A percentile compares a stretch with the other conserved stretches of the same genome.
Evolutionary conservation across 352 stramenopile species (phyloP).

Genomic region (Phytophthora macrochlamydospora): DNA sequence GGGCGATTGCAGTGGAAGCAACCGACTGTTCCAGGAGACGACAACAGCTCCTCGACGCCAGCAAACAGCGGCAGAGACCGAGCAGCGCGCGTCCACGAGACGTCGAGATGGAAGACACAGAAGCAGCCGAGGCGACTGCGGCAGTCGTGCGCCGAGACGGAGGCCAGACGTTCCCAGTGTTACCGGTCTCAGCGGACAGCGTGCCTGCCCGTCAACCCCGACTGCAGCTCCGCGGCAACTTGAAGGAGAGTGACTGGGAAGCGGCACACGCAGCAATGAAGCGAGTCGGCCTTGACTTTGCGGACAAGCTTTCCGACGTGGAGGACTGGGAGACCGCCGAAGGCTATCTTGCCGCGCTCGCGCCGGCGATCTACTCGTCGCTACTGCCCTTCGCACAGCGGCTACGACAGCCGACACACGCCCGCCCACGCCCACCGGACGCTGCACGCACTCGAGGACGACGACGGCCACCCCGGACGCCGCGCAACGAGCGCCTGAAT

Average conservation of each 20-base stretch:
- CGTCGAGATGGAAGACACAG: neutral
- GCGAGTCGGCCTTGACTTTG: neutral
- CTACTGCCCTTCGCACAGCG: constrained; percentile 10
- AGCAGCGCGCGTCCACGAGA: neutral
- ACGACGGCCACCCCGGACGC: constrained; percentile 1
- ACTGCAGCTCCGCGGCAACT: neutral
- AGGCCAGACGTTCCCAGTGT: neutral
- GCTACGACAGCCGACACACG: neutral
- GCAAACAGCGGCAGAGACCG: neutral
- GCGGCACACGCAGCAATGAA: neutral
- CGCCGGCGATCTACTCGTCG: constrained; percentile 1
- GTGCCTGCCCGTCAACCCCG: neutral
- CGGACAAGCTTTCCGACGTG: constrained; percentile 15
- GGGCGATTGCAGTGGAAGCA: neutral
- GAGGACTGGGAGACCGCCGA: constrained; percentile 13
- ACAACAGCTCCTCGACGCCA: neutral
- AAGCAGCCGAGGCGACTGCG: neutral
- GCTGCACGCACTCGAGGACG: neutral
- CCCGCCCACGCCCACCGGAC: neutral
- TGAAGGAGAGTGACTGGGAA: neutral
- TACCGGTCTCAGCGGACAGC: neutral
- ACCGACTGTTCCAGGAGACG: neutral
- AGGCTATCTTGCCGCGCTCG: constrained; percentile 15
- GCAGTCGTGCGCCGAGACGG: neutral
- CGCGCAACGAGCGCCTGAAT: constrained; percentile 3